Evolutionary conservation across 306 rosid species (phyloP), one percentile per base, ranked within the genome.

Genomic region (Luffa aegyptiaca): DNA sequence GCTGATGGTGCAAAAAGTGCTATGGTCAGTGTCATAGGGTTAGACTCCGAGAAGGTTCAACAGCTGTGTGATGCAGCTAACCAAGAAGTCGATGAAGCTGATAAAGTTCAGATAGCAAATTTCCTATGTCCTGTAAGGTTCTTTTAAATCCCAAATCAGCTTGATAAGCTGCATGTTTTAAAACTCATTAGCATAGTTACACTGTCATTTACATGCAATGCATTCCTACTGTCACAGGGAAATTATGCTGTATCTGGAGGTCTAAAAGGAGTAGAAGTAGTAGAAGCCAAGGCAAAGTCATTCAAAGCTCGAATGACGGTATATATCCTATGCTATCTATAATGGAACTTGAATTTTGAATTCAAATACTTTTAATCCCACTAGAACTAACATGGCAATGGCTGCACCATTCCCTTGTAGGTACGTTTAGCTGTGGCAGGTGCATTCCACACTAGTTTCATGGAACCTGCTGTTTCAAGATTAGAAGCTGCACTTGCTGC

Each of bases 281-380:
- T 96, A 42, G 99, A 96, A 85, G 87, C 98, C 81, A 96, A 91
- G 88, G 99, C 99, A 61, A 96, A 96, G 83, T 96, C 98, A 65
- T 96, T 96, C 90, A 93, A 96, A 90, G 99, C 99, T 84, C 92
- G 99, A 80, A 96, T 93, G 99, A 93, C 97, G 80, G 99, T 96
- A 90, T 42, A 0, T 46, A 74, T 82, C 77, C 49, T 16, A 6
- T 65, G 20, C 44, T 33, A 0, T 31, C n/a, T 1, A 4, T 62
- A 3, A 8, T 70, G 7, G 26, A 46, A 72, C 57, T 49, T 9
- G 14, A 31, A 6, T 2, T 72, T 13, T 46, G 41, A 51, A 49
- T 61, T 26, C 18, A 71, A 46, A 46, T 71, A 21, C 31, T 26
- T 71, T 71, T 49, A 10, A 2, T 51, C 17, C 39, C 7, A 17